Base-by-base conservation (phyloP, 176 grass and related monocot species). In the Avena sativa region DNA sequence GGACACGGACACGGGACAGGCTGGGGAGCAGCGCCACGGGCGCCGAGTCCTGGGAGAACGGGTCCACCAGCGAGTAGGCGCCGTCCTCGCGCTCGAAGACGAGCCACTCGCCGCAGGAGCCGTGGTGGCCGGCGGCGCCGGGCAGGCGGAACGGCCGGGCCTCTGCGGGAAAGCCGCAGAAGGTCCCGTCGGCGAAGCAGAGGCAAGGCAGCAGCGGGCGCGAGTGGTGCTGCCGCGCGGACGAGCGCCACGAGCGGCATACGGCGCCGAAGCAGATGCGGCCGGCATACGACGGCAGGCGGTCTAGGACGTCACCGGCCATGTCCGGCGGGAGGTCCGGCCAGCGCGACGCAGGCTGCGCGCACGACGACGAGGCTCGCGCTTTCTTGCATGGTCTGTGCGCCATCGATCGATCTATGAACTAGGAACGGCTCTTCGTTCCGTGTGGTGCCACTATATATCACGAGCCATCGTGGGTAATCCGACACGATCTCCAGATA, bases 101-200 rank as follows among this genome's bases (percentile, higher is more conserved):
- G 70, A 84, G 70, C 40, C 40, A 84, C 69, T 60, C 55, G 69
- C 82, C 82, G 69, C 21, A 84, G 23, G 55, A 62, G 82, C 53
- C 53, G 67, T 14, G 69, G 55, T 46, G 11, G 1, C 56, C 70
- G 40, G 56, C 71, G 56, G 56, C 82, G 16, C 28, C 20, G 55
- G 55, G 10, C 25, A 79, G 76, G 53, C 76, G 32, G 55, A 79
- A 79, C 16, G 32, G 76, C 53, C 76, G 58, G 12, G 28, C 71
- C 11, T 44, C 71, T 12, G 12, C 25, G 15, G 56, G 43, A 71
- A 75, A 75, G 56, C 53, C 69, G 25, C 74, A 51, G 51, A 57
- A 78, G 51, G 51, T 57, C 14, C 51, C 74, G 28, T 78, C 50
- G 12, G 74, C 28, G 74, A 78, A 78, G 51, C 14, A 55, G 51